Conservation (phyloP, 2,329 filamentous ascomycete species). For the Alternaria sp. region DNA sequence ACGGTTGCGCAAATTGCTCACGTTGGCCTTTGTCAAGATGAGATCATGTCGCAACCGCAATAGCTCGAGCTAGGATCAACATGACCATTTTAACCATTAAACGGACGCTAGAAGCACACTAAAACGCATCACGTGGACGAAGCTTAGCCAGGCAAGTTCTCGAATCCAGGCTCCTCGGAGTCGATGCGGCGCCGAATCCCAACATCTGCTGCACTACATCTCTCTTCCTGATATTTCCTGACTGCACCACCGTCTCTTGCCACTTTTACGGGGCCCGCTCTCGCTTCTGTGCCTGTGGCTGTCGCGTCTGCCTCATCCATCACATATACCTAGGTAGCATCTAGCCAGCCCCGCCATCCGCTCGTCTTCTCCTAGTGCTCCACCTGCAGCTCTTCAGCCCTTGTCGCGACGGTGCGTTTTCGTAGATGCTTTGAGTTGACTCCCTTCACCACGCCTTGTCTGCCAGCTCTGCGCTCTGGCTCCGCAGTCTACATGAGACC, state of each 20-base stretch:
- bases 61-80: conserved; percentile 15
- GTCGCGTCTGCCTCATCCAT: conserved; percentile 7
- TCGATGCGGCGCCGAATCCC: conserved; percentile 16
- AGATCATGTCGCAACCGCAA: conserved; percentile 11
- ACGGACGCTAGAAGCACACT: conserved; percentile 5
- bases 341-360: conserved; percentile 23
- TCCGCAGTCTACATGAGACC: conserved; percentile 59
- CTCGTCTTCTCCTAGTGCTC: conserved; percentile 12
- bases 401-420: conserved; percentile 24
- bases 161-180: conserved; percentile 12
- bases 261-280: conserved; percentile 18
- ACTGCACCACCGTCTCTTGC: conserved; percentile 20
- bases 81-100: conserved; percentile 13
- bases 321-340: conserved; percentile 12
- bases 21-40: conserved; percentile 19
- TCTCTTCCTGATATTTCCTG: conserved; percentile 11
- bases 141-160: conserved; percentile 6
- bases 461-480: conserved; percentile 25
- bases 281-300: conserved; percentile 11
- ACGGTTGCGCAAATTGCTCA: neutral
- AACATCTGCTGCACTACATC: conserved; percentile 25
- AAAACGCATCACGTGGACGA: conserved; percentile 10
- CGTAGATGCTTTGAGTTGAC: conserved; percentile 29
- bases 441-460: conserved; percentile 10
- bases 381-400: conserved; percentile 14